Conservation (phyloP, 148 eudicot genomes). For the Rhododendron simsii region DNA sequence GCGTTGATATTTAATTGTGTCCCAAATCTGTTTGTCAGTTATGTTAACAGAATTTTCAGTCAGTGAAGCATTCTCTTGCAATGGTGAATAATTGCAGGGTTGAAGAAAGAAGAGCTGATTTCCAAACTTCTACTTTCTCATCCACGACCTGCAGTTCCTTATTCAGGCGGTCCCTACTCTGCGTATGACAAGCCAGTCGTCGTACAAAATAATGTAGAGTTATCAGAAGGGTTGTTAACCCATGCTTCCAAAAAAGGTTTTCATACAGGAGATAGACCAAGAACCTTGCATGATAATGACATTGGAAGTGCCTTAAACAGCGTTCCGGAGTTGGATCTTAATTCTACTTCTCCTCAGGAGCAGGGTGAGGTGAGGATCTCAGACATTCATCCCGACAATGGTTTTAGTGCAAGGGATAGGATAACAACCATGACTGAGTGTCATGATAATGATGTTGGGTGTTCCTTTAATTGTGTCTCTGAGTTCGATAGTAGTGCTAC, state of each 20-base stretch:
- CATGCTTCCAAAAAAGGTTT: constrained; percentile 28
- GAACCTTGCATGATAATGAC: constrained; percentile 19
- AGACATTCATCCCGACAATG: constrained; percentile 8
- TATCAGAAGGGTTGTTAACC: constrained; percentile 23
- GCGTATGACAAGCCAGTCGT: constrained; percentile 26
- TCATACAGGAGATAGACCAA: constrained; percentile 28
- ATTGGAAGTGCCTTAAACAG: constrained; percentile 16
- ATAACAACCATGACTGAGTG: neutral
- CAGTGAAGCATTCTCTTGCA: neutral
- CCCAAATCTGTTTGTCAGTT: neutral
- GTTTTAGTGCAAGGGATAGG: neutral
- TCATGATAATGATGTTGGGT: neutral
- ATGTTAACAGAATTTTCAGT: neutral
- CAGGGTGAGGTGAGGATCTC: constrained; percentile 30
- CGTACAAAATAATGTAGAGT: constrained; percentile 23
- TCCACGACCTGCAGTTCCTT: constrained; percentile 34
- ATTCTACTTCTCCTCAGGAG: constrained; percentile 49
- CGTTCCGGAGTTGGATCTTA: constrained; percentile 27
- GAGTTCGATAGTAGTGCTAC: neutral
- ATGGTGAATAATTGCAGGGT: constrained; percentile 32
- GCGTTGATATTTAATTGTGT: neutral
- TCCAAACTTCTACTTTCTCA: constrained; percentile 60
- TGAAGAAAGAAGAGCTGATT: constrained; percentile 73
- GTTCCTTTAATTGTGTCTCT: neutral
- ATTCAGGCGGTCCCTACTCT: constrained; percentile 25